These are phyloP conservation scores for Xylaria palmicola DNA, from an alignment of 495 filamentous ascomycete species.

Conservation along the genomic window DNA sequence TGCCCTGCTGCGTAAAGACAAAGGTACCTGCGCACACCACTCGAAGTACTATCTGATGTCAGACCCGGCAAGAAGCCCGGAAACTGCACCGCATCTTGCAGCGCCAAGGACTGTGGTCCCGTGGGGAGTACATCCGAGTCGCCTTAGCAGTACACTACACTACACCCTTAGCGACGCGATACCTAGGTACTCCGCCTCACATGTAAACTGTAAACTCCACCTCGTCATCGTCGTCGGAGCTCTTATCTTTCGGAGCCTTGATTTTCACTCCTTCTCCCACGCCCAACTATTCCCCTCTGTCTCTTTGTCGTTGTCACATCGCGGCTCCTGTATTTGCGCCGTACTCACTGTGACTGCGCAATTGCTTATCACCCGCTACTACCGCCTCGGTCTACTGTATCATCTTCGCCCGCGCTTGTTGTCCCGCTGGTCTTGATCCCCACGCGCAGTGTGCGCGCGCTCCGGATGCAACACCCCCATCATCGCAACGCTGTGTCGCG, in stretches of 20 bases:
- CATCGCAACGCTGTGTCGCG: background rate
- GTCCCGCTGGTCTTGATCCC: background rate
- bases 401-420: background rate
- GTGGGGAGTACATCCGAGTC: too few relatives aligned
- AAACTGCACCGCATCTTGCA: background rate
- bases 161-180: too few relatives aligned
- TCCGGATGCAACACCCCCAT: constrained; percentile 4
- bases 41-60: background rate
- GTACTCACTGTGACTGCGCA: background rate
- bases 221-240: constrained; percentile 9
- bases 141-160: too few relatives aligned
- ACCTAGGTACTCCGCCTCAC: too few relatives aligned
- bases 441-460: constrained; percentile 10
- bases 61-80: background rate
- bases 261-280: background rate
- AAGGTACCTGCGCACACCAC: background rate
- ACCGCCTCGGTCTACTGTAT: background rate
- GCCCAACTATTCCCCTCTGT: background rate
- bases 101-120: too few relatives aligned
- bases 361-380: background rate
- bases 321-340: background rate
- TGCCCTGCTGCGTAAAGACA: too few relatives aligned
- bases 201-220: constrained; percentile 11
- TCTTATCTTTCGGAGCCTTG: constrained; percentile 7
- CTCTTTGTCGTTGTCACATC: background rate